Evolutionary conservation across 805 yeast species (phyloP).

Genomic region (Candida tibetensis): DNA sequence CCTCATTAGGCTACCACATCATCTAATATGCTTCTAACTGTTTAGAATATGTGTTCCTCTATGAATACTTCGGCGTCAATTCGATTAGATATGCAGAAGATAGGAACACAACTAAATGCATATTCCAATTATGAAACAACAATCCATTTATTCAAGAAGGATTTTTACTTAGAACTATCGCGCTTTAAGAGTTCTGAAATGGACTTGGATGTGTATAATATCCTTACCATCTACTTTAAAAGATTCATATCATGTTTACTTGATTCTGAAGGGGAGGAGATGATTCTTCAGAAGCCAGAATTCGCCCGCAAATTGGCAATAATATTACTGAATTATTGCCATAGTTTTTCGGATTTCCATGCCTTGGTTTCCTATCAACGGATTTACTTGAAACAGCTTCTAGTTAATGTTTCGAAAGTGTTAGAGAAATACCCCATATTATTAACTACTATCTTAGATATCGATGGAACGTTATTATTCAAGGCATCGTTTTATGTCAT

Average conservation of each 20-base stretch:
- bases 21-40: too few species aligned
- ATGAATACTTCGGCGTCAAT: background rate
- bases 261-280: background rate
- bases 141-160: background rate
- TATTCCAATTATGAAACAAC: background rate
- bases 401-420: background rate
- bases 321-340: background rate
- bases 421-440: background rate
- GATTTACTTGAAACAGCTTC: background rate
- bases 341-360: background rate
- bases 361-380: background rate
- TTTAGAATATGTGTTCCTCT: too few species aligned
- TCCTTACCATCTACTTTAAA: background rate
- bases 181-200: background rate
- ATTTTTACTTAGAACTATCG: background rate
- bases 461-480: background rate
- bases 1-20: too few species aligned
- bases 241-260: background rate
- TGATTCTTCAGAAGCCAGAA: background rate
- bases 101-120: background rate
- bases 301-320: background rate
- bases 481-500: background rate
- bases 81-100: background rate
- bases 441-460: background rate
- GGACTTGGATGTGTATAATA: background rate